These are phyloP conservation scores for Guyanaporus albipodus DNA, from an alignment of 768 basidiomycete species.

Conservation along the genomic window DNA sequence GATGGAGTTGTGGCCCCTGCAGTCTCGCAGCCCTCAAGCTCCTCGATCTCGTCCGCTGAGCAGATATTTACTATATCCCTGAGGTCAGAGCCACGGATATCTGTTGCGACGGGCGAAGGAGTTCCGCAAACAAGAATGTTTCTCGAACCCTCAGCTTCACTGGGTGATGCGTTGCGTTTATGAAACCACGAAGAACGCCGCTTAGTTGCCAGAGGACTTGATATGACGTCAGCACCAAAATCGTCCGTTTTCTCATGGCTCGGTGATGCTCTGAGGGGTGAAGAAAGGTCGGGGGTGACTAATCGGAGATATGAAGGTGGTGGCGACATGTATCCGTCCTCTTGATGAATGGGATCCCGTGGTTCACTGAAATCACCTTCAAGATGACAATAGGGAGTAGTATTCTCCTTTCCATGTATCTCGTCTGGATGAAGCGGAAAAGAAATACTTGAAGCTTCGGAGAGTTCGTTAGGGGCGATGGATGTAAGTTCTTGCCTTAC, in stretches of 20 bases:
- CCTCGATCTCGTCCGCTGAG: conserved; percentile 44
- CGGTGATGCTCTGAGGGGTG: conserved; percentile 38
- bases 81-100: conserved; percentile 41
- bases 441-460: conserved; percentile 32
- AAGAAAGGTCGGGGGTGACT: conserved; percentile 61
- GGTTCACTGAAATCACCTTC: conserved; percentile 40
- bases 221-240: conserved; percentile 47
- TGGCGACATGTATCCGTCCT: conserved; percentile 83
- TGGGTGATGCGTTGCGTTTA: neutral
- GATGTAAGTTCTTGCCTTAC: conserved; percentile 9
- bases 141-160: neutral
- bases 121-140: conserved; percentile 29
- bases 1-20: conserved; percentile 34
- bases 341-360: conserved; percentile 55
- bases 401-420: conserved; percentile 36
- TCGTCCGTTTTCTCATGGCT: conserved; percentile 30
- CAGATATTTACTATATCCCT: conserved; percentile 42
- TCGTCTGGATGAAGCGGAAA: conserved; percentile 43
- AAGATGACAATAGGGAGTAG: conserved; percentile 35
- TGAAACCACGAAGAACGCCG: conserved; percentile 12
- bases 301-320: conserved; percentile 45
- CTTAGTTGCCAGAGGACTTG: conserved; percentile 29
- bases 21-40: conserved; percentile 21
- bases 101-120: conserved; percentile 19
- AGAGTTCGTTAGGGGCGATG: conserved; percentile 4